Conservation (phyloP, 148 eudicot genomes). For the Heliamphora exappendiculata region DNA sequence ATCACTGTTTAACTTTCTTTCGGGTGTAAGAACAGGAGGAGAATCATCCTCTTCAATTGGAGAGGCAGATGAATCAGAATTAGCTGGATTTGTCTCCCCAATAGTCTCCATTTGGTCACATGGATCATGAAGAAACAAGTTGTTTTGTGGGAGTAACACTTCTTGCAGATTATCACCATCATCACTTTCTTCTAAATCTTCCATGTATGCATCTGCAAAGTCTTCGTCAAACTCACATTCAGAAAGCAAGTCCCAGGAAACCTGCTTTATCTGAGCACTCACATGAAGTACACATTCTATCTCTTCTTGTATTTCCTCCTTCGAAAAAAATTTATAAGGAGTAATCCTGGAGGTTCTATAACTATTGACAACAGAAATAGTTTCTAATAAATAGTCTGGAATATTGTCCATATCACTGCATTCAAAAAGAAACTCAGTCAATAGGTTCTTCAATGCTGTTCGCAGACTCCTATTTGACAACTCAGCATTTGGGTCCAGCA, state of each 20-base stretch:
- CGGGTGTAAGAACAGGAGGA: slow-evolving; percentile 11
- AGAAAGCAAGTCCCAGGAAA: slow-evolving; percentile 45
- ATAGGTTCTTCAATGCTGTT: slow-evolving; percentile 32
- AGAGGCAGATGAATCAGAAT: slow-evolving; percentile 12
- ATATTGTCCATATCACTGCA: slow-evolving; percentile 67
- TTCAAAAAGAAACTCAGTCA: slow-evolving; percentile 68
- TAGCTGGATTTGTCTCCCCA: slow-evolving; percentile 30
- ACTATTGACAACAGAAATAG: slow-evolving; percentile 44
- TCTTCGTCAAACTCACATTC: slow-evolving; percentile 46
- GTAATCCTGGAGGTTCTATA: slow-evolving; percentile 17
- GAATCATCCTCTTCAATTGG: slow-evolving; percentile 4
- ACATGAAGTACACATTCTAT: slow-evolving; percentile 51
- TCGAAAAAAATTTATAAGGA: slow-evolving; percentile 18
- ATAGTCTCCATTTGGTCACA: slow-evolving; percentile 36
- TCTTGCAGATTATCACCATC: slow-evolving; percentile 24
- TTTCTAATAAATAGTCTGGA: slow-evolving; percentile 41
- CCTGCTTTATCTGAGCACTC: slow-evolving; percentile 61
- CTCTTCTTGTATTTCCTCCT: slow-evolving; percentile 46
- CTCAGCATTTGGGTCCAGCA: slow-evolving; percentile 39
- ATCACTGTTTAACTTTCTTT: slow-evolving; percentile 3
- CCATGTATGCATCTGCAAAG: slow-evolving; percentile 67
- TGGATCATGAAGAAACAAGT: slow-evolving; percentile 13
- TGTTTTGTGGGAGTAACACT: slow-evolving; percentile 4
- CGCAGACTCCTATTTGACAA: slow-evolving; percentile 27
- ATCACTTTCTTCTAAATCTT: slow-evolving; percentile 51